Evolutionary conservation across 306 rosid genomes (phyloP), one percentile per base, ranked within the genome.

Genomic region (Lathyrus aphaca): DNA sequence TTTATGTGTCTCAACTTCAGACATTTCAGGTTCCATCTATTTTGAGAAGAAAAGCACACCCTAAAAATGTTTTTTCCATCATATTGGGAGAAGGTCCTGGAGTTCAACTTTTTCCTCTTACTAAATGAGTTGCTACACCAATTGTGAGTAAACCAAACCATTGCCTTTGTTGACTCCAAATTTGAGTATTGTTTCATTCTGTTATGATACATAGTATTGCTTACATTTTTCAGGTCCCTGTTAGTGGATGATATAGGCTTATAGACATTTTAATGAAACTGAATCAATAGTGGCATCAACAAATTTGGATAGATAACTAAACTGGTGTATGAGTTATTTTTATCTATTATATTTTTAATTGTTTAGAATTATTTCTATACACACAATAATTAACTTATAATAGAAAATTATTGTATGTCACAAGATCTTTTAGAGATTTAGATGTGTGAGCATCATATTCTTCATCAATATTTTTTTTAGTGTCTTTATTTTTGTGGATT

Each of bases 231-330:
- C 86, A 94, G 99, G 96, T 94, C 29, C 99, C 97, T 1, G 85
- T 94, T 37, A 97, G 99, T 73, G 99, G 99, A 53, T 88, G 96
- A 72, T 94, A 94, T 75, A 88, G 88, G 77, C 87, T 94, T 70
- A 91, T 94, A 64, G 97, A 91, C 77, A 82, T 91, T 58, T 97
- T 97, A 17, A 87, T 88, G 97, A 94, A 94, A 94, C 49, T 90
- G 99, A 86, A 94, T 94, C 64, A 94, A 91, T 71, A 91, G 99
- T 77, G 97, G 95, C 57, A 83, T n/a, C n/a, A n/a, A n/a, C n/a
- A n/a, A n/a, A n/a, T n/a, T n/a, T n/a, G n/a, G n/a, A n/a, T n/a
- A n/a, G n/a, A n/a, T n/a, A n/a, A n/a, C n/a, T n/a, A n/a, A n/a
- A n/a, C n/a, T n/a, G n/a, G n/a, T n/a, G n/a, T n/a, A n/a, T n/a